A percentile compares a stretch with the other conserved stretches of the same genome.
Conservation (phyloP, 2,329 filamentous ascomycete species). For the Pseudogymnoascus sp. region DNA sequence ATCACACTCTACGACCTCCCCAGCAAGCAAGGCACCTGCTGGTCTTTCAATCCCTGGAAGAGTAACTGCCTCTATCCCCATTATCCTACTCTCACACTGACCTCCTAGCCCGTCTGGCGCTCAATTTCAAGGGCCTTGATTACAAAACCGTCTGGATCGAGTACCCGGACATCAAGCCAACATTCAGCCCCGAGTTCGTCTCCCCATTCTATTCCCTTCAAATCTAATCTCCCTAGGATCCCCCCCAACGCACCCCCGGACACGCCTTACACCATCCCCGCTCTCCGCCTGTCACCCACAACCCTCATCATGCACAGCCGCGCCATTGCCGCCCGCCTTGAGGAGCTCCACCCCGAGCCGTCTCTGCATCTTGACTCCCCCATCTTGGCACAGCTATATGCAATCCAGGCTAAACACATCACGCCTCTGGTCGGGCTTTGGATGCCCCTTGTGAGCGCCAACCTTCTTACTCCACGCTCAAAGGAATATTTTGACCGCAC, state of each 20-base stretch:
- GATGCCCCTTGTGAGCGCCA: constrained; percentile 41
- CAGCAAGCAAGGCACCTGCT: constrained; percentile 43
- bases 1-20: constrained; percentile 58
- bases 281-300: constrained; percentile 48
- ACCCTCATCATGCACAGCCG: constrained; percentile 58
- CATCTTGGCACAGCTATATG: constrained; percentile 38
- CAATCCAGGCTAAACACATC: constrained; percentile 31
- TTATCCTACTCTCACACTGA: constrained; percentile 12
- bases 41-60: constrained; percentile 68
- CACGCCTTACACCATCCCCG: constrained; percentile 47
- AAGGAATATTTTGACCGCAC: constrained; percentile 49
- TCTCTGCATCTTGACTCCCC: constrained; percentile 51
- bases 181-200: constrained; percentile 47
- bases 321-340: constrained; percentile 52
- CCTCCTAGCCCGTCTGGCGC: constrained; percentile 48
- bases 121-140: constrained; percentile 62
- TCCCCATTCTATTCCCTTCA: not conserved
- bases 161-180: constrained; percentile 57
- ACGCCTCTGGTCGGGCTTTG: constrained; percentile 34
- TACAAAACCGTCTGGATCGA: constrained; percentile 66
- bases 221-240: constrained; percentile 27
- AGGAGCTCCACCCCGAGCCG: constrained; percentile 51
- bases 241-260: constrained; percentile 38
- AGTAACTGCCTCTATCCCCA: constrained; percentile 36
- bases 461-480: constrained; percentile 45